Percentiles rank a stretch among this genome's conserved stretches.
Evolutionary conservation across 345 rosid genomes (phyloP).

Genomic region (Rhizophora apiculata): DNA sequence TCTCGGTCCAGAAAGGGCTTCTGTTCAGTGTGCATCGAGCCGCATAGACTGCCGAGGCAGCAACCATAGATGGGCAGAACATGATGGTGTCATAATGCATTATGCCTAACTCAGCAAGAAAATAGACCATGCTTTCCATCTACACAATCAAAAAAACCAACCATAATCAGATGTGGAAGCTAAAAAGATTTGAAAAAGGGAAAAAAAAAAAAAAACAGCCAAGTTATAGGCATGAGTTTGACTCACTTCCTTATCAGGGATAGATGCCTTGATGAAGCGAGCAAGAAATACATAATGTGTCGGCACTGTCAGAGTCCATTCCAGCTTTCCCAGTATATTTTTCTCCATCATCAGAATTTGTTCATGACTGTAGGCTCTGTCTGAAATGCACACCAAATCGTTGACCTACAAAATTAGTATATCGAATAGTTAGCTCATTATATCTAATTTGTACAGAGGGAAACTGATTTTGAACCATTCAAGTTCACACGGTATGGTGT

Average conservation of each 20-base stretch:
- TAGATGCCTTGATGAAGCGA: slow-evolving; percentile 82
- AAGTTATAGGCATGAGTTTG: neutral
- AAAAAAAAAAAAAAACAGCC: neutral
- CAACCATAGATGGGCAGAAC: slow-evolving; percentile 71
- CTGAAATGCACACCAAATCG: slow-evolving; percentile 75
- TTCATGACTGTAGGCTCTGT: slow-evolving; percentile 55
- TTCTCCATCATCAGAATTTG: slow-evolving; percentile 89
- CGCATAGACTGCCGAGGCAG: slow-evolving; percentile 92
- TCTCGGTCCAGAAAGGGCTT: slow-evolving; percentile 61
- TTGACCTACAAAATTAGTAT: slow-evolving; percentile 43
- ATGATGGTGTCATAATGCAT: slow-evolving; percentile 58
- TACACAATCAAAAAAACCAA: slow-evolving; percentile 9
- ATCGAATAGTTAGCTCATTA: no score
- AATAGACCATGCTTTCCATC: slow-evolving; percentile 80
- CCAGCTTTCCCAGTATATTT: slow-evolving; percentile 64
- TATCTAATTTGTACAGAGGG: slow-evolving; percentile 31
- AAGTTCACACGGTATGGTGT: neutral
- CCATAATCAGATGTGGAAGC: neutral
- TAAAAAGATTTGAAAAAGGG: no score
- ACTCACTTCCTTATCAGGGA: slow-evolving; percentile 47
- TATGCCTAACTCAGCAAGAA: slow-evolving; percentile 76
- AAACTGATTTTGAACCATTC: slow-evolving; percentile 28
- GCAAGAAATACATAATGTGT: slow-evolving; percentile 82
- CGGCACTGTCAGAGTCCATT: slow-evolving; percentile 88
- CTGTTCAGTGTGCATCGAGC: slow-evolving; percentile 65